These are phyloP conservation scores for Ustilago nuda DNA, from an alignment of 1,284 basidiomycete genomes.

Conservation along the genomic window DNA sequence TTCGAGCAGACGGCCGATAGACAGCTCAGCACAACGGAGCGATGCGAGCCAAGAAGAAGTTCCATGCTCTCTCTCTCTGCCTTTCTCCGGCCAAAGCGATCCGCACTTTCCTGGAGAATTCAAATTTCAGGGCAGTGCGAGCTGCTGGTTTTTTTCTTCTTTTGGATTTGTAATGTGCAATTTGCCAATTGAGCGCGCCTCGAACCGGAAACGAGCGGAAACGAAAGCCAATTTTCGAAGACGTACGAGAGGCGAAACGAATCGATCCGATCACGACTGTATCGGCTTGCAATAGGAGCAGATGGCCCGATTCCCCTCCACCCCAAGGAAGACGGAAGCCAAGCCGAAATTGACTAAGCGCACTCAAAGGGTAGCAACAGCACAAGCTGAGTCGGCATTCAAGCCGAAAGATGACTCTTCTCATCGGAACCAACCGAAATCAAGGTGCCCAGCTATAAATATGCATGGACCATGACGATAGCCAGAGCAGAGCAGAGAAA, in stretches of 20 bases:
- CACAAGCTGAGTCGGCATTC: conserved; percentile 5
- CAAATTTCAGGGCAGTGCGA: conserved; percentile 8
- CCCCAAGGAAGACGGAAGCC: background rate
- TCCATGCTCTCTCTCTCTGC: background rate
- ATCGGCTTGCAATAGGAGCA: conserved; percentile 8
- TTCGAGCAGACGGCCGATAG: conserved; percentile 13
- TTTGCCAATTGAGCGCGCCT: background rate
- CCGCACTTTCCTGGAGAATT: conserved; percentile 17
- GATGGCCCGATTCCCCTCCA: conserved; percentile 11
- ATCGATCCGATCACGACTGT: conserved; percentile 16
- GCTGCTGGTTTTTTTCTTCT: conserved; percentile 8
- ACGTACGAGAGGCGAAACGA: conserved; percentile 20
- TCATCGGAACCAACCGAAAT: conserved; percentile 1
- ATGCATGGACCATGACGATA: conserved; percentile 3
- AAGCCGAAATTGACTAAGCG: conserved; percentile 5
- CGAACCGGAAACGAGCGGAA: conserved; percentile 28
- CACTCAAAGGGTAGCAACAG: background rate
- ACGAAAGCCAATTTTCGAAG: background rate
- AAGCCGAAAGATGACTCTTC: conserved; percentile 6
- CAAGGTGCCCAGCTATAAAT: conserved; percentile 2
- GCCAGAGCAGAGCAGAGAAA: background rate
- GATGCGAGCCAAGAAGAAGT: conserved; percentile 12
- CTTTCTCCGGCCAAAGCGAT: conserved; percentile 12
- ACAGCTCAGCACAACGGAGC: background rate
- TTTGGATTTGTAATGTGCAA: conserved; percentile 33